Percentiles rank a stretch among this genome's conserved stretches.
phyloP scores from a whole-genome alignment of 208 protist genomes.

The Crithidia brevicula region DNA sequence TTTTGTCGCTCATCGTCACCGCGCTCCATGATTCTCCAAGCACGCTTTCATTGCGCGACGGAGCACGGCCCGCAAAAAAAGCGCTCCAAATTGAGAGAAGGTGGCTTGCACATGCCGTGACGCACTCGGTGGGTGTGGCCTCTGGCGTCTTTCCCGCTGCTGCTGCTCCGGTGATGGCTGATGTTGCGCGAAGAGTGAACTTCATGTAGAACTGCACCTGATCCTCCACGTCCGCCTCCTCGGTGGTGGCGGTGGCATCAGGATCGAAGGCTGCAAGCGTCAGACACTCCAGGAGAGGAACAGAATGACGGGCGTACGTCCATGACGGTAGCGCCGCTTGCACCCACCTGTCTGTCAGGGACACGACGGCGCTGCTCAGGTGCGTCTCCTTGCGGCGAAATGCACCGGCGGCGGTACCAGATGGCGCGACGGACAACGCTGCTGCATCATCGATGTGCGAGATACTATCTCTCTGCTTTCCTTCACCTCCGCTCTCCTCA shows the following conservation, averaged over 20 bases:
- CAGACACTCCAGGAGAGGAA: constrained; percentile 17
- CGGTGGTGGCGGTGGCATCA: not conserved
- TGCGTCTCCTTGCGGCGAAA: constrained; percentile 12
- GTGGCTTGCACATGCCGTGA: not conserved
- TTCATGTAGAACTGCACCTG: constrained; percentile 26
- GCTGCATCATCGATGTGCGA: too few relatives aligned
- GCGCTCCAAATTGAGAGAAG: constrained; percentile 24
- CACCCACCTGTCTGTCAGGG: constrained; percentile 34
- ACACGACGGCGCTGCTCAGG: constrained; percentile 14
- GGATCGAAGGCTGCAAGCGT: not conserved
- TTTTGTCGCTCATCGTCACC: not conserved
- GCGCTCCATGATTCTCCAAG: not conserved
- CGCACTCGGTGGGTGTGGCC: not conserved
- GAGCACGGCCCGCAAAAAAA: constrained; percentile 24
- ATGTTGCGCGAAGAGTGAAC: constrained; percentile 22
- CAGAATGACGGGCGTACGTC: constrained; percentile 18
- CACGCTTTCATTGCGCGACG: too few relatives aligned
- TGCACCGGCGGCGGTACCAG: too few relatives aligned
- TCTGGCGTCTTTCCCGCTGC: not conserved
- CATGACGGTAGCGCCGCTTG: constrained; percentile 11
- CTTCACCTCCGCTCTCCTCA: not conserved
- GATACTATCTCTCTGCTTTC: too few relatives aligned
- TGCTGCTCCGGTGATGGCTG: constrained; percentile 1
- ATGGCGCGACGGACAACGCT: too few relatives aligned
- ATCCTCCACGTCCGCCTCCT: not conserved